Evolutionary conservation across 1,284 basidiomycete species (phyloP).

Genomic region (Tilletia setariae): DNA sequence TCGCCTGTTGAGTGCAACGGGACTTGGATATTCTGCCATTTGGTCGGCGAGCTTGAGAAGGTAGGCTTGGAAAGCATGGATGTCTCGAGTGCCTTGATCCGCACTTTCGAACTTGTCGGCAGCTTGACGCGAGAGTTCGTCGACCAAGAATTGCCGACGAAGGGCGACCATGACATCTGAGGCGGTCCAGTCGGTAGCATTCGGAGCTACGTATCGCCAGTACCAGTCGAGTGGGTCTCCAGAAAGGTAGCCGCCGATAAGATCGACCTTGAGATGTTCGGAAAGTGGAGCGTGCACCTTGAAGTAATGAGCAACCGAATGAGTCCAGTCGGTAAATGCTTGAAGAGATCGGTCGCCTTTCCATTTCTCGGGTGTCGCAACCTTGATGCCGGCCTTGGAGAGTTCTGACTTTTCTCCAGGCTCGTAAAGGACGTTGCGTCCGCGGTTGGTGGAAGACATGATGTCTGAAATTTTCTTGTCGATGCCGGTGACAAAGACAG

Average conservation of each 20-base stretch:
- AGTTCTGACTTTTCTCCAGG: neutral
- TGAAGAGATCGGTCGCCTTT: constrained; percentile 6
- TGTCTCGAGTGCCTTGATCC: neutral
- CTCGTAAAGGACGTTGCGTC: no score
- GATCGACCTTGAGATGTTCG: neutral
- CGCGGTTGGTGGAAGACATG: constrained; percentile 1
- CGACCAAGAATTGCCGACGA: neutral
- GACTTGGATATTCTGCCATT: constrained; percentile 8
- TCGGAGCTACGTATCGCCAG: neutral
- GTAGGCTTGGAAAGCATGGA: neutral
- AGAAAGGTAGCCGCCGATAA: neutral
- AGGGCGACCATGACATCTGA: neutral
- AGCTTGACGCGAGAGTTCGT: neutral
- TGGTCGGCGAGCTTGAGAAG: constrained; percentile 5
- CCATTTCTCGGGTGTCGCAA: neutral
- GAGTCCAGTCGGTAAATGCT: constrained; percentile 4
- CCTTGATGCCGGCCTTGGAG: neutral
- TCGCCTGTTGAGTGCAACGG: neutral
- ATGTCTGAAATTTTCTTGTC: neutral
- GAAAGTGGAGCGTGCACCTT: neutral
- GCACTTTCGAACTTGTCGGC: constrained; percentile 1
- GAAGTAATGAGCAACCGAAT: neutral
- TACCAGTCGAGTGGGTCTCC: constrained; percentile 4
- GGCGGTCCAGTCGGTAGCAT: neutral
- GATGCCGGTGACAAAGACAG: neutral